phyloP scores from a whole-genome alignment of 2,329 filamentous ascomycete genomes.

The Phyllosticta citrichinensis region DNA sequence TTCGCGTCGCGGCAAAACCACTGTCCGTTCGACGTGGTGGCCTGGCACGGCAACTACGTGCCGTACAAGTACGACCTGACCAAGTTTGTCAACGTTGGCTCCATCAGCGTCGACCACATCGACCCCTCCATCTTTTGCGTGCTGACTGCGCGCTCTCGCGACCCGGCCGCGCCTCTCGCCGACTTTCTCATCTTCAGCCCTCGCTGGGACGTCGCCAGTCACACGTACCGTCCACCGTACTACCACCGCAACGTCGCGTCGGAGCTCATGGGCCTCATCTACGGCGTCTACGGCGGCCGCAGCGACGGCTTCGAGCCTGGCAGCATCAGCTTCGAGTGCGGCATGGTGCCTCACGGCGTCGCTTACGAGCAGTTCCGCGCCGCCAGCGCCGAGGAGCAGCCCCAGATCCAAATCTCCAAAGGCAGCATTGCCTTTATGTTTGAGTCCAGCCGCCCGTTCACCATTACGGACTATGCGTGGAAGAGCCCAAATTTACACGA shows the following conservation, averaged over 20 bases:
- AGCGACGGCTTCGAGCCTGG: slow-evolving; percentile 49
- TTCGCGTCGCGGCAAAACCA: slow-evolving; percentile 58
- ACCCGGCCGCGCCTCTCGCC: slow-evolving; percentile 51
- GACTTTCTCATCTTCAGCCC: slow-evolving; percentile 59
- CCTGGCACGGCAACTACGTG: slow-evolving; percentile 66
- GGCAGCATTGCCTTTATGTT: slow-evolving; percentile 57
- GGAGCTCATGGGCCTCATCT: slow-evolving; percentile 57
- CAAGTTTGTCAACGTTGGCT: slow-evolving; percentile 65
- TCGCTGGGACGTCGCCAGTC: slow-evolving; percentile 51
- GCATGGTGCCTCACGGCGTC: slow-evolving; percentile 58
- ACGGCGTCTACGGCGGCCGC: slow-evolving; percentile 44
- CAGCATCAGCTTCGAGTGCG: slow-evolving; percentile 56
- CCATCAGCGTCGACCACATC: slow-evolving; percentile 65
- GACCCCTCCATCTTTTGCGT: slow-evolving; percentile 70
- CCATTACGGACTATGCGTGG: slow-evolving; percentile 28
- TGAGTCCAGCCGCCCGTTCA: slow-evolving; percentile 37
- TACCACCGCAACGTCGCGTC: slow-evolving; percentile 58
- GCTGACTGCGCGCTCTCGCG: slow-evolving; percentile 47
- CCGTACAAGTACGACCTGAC: slow-evolving; percentile 76
- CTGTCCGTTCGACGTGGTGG: slow-evolving; percentile 68
- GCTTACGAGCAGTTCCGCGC: slow-evolving; percentile 49
- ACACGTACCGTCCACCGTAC: slow-evolving; percentile 52
- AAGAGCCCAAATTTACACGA: slow-evolving; percentile 36
- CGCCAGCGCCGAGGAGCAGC: slow-evolving; percentile 38
- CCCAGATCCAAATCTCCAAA: slow-evolving; percentile 29